A percentile compares a stretch with the other conserved stretches of the same genome.
Evolutionary conservation across 768 basidiomycete species (phyloP).

Genomic region (Boletus subcaerulescens): DNA sequence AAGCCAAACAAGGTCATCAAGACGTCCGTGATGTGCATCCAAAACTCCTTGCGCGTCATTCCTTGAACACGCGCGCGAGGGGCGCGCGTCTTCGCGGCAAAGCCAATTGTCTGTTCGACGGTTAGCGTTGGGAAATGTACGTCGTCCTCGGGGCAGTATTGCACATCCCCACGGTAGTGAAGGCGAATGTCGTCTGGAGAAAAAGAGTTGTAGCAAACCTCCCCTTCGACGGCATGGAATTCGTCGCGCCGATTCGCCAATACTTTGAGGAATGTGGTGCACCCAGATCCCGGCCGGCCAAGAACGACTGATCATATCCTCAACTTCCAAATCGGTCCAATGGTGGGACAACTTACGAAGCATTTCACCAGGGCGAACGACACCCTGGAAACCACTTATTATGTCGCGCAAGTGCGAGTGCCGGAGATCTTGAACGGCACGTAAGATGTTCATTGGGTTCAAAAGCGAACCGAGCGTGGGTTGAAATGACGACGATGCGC

Average conservation of each 20-base stretch:
- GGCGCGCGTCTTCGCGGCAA: slow-evolving; percentile 65
- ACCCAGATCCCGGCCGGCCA: slow-evolving; percentile 83
- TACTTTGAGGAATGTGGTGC: slow-evolving; percentile 78
- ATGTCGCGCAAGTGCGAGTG: slow-evolving; percentile 63
- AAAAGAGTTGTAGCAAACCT: slow-evolving; percentile 75
- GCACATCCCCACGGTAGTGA: slow-evolving; percentile 75
- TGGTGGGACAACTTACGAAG: slow-evolving; percentile 46
- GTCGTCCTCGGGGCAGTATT: slow-evolving; percentile 83
- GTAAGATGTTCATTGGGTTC: slow-evolving; percentile 47
- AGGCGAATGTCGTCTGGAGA: slow-evolving; percentile 58
- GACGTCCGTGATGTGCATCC: slow-evolving; percentile 38
- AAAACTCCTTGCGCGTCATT: slow-evolving; percentile 35
- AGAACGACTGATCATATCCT: slow-evolving; percentile 58
- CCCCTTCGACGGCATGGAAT: slow-evolving; percentile 65
- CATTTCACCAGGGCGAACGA: slow-evolving; percentile 64
- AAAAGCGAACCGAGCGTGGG: slow-evolving; percentile 61
- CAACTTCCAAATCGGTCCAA: neutral
- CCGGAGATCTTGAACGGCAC: slow-evolving; percentile 42
- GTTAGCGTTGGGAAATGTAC: slow-evolving; percentile 83
- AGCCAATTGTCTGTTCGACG: slow-evolving; percentile 70
- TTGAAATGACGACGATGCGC: slow-evolving; percentile 52
- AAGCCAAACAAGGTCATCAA: slow-evolving; percentile 74
- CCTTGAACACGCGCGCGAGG: slow-evolving; percentile 52
- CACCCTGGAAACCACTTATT: slow-evolving; percentile 51
- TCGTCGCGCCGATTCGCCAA: slow-evolving; percentile 74